These are phyloP conservation scores for Chamaenerion angustifolium DNA, from an alignment of 345 rosid species.

Conservation along the genomic window DNA sequence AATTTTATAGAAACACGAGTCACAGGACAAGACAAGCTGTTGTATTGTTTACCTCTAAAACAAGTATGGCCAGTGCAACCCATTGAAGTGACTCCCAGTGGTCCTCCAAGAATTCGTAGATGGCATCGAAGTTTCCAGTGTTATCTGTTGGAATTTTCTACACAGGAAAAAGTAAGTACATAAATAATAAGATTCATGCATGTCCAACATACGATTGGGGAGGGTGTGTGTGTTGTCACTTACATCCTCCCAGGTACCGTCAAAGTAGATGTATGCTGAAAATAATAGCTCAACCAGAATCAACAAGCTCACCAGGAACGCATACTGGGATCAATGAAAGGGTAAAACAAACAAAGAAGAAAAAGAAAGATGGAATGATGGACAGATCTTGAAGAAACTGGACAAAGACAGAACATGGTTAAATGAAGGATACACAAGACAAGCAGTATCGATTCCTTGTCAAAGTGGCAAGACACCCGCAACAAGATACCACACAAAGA, in stretches of 20 bases:
- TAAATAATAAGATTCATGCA: too few species aligned
- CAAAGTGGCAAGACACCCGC: conserved; percentile 73
- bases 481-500: conserved; percentile 73
- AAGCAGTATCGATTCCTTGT: conserved; percentile 86
- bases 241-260: conserved; percentile 79
- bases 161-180: not conserved
- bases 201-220: too few species aligned
- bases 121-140: conserved; percentile 63
- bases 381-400: too few species aligned
- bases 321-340: conserved; percentile 33
- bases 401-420: too few species aligned
- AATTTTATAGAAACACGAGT: too few species aligned
- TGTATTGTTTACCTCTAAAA: conserved; percentile 50
- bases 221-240: conserved; percentile 10
- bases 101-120: conserved; percentile 64
- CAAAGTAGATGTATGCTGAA: conserved; percentile 89
- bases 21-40: too few species aligned
- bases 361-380: not conserved
- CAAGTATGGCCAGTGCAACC: conserved; percentile 82
- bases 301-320: conserved; percentile 58
- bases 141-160: conserved; percentile 75
- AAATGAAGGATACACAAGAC: conserved; percentile 73
- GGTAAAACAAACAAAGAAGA: not conserved
- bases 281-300: conserved; percentile 80
- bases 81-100: conserved; percentile 73